phyloP scores from a whole-genome alignment of 768 basidiomycete species.

The Flagelloscypha sp. region DNA sequence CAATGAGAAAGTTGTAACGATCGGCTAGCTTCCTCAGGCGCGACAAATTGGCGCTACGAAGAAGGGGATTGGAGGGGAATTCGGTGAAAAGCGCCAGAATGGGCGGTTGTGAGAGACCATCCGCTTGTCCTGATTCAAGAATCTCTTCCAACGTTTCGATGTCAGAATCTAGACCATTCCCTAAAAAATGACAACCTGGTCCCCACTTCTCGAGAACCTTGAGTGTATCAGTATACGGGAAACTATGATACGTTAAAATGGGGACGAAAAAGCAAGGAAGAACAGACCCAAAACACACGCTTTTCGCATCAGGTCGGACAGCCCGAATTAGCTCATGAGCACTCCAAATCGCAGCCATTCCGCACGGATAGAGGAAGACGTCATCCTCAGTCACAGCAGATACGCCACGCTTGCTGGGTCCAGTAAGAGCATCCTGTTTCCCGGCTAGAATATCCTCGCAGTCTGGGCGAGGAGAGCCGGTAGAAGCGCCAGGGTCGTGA shows the following conservation, averaged over 20 bases:
- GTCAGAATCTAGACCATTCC: conserved; percentile 67
- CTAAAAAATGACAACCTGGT: conserved; percentile 85
- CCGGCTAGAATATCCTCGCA: no score
- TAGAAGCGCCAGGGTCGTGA: no score
- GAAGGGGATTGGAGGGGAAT: conserved; percentile 91
- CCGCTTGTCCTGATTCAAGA: conserved; percentile 36
- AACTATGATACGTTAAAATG: conserved; percentile 38
- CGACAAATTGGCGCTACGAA: conserved; percentile 75
- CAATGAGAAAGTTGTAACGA: conserved; percentile 77
- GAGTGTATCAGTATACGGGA: conserved; percentile 91
- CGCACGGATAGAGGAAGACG: conserved; percentile 79
- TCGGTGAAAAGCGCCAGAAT: conserved; percentile 83
- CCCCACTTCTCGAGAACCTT: conserved; percentile 96
- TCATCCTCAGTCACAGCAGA: conserved; percentile 71
- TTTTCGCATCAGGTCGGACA: conserved; percentile 57
- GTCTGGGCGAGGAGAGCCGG: conserved; percentile 24
- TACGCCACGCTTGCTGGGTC: conserved; percentile 63
- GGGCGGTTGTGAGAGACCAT: conserved; percentile 42
- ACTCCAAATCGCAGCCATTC: conserved; percentile 94
- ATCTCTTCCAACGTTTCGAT: conserved; percentile 64
- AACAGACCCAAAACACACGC: conserved; percentile 87
- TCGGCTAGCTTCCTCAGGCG: conserved; percentile 75
- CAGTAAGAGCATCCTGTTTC: conserved; percentile 36
- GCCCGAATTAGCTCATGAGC: conserved; percentile 66
- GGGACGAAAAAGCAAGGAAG: background rate